phyloP scores from a whole-genome alignment of 1,139 yeast genomes.

The Protomyces inundatus region DNA sequence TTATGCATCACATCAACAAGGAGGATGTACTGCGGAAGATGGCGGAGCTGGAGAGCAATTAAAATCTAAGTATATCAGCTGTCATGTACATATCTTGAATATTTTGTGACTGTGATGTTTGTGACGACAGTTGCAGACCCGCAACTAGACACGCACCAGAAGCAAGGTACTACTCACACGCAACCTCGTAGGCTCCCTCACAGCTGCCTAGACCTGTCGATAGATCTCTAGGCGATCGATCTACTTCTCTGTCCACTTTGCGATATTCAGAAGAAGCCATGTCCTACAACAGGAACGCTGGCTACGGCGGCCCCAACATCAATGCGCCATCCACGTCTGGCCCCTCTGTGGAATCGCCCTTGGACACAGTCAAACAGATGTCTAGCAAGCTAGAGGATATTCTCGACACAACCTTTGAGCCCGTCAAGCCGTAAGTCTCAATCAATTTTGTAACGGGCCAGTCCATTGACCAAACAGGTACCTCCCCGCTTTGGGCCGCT shows the following conservation, averaged over 20 bases:
- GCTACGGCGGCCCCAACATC: conserved; percentile 24
- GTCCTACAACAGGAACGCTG: not conserved
- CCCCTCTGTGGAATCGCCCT: conserved; percentile 23
- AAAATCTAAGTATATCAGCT: not conserved
- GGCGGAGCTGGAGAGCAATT: not conserved
- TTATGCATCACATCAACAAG: not conserved
- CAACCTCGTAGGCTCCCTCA: too few relatives aligned
- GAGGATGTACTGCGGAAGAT: not conserved
- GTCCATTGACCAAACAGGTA: conserved; percentile 13
- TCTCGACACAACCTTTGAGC: conserved; percentile 12
- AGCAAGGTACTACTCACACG: too few relatives aligned
- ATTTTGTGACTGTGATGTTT: too few relatives aligned
- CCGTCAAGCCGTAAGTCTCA: conserved; percentile 19
- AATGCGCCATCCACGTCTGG: conserved; percentile 10
- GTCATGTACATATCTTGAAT: too few relatives aligned
- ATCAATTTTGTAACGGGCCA: not conserved
- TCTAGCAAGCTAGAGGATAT: conserved; percentile 21
- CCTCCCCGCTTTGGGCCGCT: conserved; percentile 76
- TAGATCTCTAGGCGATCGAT: too few relatives aligned
- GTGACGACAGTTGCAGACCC: too few relatives aligned
- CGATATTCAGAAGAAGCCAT: not conserved
- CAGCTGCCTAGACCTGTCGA: too few relatives aligned
- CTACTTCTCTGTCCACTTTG: too few relatives aligned
- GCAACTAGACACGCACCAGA: too few relatives aligned
- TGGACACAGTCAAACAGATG: conserved; percentile 24